Evolutionary conservation across 805 yeast genomes (phyloP), one percentile per base, ranked within the genome.

Genomic region (Candida argentea): DNA sequence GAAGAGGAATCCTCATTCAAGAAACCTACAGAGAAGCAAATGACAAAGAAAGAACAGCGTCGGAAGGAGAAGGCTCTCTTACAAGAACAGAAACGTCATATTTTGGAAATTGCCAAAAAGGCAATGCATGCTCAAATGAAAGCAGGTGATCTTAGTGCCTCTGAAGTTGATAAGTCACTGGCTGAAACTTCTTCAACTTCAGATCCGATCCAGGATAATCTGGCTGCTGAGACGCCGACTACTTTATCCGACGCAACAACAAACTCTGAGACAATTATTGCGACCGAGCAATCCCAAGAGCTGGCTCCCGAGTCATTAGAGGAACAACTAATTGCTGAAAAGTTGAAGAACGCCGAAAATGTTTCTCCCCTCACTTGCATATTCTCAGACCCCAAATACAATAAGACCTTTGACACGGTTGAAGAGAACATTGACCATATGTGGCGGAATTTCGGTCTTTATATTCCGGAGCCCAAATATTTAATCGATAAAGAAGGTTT

Each of bases 371-470:
- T 65, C 3, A 52, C 67, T 3, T 72, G 78, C 51, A 47, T 72
- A 18, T 70, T 72, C 39, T 70, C 76, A 32, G 57, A 57, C 24
- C 48, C 52, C 7, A 60, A 55, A 23, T 37, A 43, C 16, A 47
- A 56, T 21, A 45, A 53, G 26, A 32, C 36, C 10, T 65, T 63
- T 29, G 46, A 39, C 8, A 46, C 52, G 15, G 38, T 65, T 11
- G 73, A 69, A 5, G 65, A 51, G 16, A 61, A 61, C 30, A 43
- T 80, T 17, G 65, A 62, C 16, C 95, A 91, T 51, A 80, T 91
- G 94, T 75, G 71, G 44, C 66, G 65, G 33, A 60, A 52, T 20
- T 95, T 82, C 52, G 97, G 97, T 2, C 63, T 91, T 24, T 91
- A 79, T 36, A 67, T 91, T 5, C 98, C 98, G 1, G 96, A 91